Percentiles rank a stretch among this genome's conserved stretches.
phyloP scores from a whole-genome alignment of 768 basidiomycete genomes.

The Mycena floridula region DNA sequence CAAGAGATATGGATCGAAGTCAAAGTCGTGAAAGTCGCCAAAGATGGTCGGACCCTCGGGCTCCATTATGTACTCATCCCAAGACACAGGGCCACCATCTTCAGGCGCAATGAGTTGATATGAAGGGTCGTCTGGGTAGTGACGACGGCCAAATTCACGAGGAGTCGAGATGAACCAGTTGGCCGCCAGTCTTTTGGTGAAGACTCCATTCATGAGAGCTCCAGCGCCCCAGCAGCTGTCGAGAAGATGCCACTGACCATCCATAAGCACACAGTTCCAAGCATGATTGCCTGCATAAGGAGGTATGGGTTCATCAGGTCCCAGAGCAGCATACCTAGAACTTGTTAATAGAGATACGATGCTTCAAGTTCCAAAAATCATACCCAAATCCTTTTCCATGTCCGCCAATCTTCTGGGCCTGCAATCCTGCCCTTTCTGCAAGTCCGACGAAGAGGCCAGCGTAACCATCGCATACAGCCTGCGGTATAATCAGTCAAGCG shows the following conservation, averaged over 20 bases:
- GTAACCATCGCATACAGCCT: conserved; percentile 47
- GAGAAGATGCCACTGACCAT: conserved; percentile 39
- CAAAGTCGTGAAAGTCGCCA: conserved; percentile 26
- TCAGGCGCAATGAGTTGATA: conserved; percentile 35
- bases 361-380: too few species aligned
- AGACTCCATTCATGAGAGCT: conserved; percentile 22
- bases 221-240: conserved; percentile 47
- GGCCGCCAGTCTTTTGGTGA: conserved; percentile 28
- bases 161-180: conserved; percentile 36
- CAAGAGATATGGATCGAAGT: conserved; percentile 25
- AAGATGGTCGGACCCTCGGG: conserved; percentile 32
- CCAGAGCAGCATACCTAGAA: conserved; percentile 19
- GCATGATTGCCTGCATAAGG: conserved; percentile 35
- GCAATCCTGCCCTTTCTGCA: conserved; percentile 31
- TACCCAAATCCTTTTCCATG: conserved; percentile 44
- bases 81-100: conserved; percentile 30
- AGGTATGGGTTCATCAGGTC: conserved; percentile 28
- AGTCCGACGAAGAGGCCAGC: conserved; percentile 36
- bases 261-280: conserved; percentile 40
- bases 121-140: conserved; percentile 37
- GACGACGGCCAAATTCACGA: conserved; percentile 35
- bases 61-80: conserved; percentile 40
- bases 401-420: conserved; percentile 34
- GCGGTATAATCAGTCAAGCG: too few species aligned
- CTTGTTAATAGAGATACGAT: too few species aligned